Conservation (phyloP, 2,329 filamentous ascomycete genomes). For the Coccinonectria pachysandricola region DNA sequence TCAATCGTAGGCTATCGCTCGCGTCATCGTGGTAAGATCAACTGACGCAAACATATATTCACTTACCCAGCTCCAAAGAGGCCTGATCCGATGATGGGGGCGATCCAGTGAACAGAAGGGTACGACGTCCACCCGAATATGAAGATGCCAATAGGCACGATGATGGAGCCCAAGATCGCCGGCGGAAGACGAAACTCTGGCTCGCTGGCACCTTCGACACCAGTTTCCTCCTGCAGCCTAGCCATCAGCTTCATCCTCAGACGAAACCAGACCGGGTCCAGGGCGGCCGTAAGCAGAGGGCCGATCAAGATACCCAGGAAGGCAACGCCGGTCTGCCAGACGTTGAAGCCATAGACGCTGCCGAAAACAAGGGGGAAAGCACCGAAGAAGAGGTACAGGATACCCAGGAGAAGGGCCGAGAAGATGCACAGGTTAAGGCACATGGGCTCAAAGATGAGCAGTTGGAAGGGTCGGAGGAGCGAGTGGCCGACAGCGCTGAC, state of each 20-base stretch:
- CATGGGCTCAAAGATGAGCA: constrained; percentile 78
- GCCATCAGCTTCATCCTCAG: constrained; percentile 48
- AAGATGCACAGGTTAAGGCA: constrained; percentile 71
- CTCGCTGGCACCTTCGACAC: constrained; percentile 51
- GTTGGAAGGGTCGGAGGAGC: constrained; percentile 62
- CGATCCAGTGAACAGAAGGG: constrained; percentile 62
- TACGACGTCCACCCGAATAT: constrained; percentile 84
- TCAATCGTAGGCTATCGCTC: no score
- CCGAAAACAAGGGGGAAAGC: constrained; percentile 75
- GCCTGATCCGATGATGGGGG: constrained; percentile 61
- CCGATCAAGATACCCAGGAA: constrained; percentile 65
- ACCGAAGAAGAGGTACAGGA: constrained; percentile 85
- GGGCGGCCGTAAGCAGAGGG: constrained; percentile 52
- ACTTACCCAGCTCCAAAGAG: constrained; percentile 64
- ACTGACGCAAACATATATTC: no score
- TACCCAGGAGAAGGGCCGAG: constrained; percentile 74
- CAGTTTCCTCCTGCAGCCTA: constrained; percentile 39
- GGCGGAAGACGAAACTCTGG: constrained; percentile 80
- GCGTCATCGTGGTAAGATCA: no score
- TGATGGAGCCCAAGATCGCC: constrained; percentile 59
- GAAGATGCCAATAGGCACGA: constrained; percentile 76
- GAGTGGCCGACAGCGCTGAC: constrained; percentile 46
- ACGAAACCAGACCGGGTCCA: constrained; percentile 56
- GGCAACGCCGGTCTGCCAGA: constrained; percentile 70
- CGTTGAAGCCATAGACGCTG: constrained; percentile 62